These are phyloP conservation scores for Trichoderma atroviride DNA, from an alignment of 2,329 filamentous ascomycete species.

Conservation along the genomic window DNA sequence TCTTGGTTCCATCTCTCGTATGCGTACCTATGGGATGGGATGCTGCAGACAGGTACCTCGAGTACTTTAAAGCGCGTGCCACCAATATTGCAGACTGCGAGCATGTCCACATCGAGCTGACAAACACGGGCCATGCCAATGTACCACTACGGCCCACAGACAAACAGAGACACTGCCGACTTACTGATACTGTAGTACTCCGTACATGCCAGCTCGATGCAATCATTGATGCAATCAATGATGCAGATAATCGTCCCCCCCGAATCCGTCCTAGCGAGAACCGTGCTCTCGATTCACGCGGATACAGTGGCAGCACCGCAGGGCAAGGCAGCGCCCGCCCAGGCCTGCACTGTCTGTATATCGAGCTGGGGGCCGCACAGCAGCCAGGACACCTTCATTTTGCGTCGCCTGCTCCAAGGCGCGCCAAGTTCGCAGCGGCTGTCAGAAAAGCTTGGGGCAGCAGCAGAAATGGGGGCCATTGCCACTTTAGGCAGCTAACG, in stretches of 20 bases:
- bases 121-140: slow-evolving; percentile 9
- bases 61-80: neutral
- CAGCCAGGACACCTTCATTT: neutral
- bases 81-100: slow-evolving; percentile 7
- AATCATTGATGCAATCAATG: neutral
- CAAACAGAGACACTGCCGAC: neutral
- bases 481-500: slow-evolving; percentile 26
- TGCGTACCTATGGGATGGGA: neutral
- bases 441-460: slow-evolving; percentile 23
- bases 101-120: slow-evolving; percentile 13
- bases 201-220: neutral
- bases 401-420: neutral
- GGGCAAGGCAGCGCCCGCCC: neutral
- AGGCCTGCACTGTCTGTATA: neutral
- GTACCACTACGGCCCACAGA: neutral
- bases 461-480: slow-evolving; percentile 19
- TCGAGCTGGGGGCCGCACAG: neutral
- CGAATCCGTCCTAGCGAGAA: neutral
- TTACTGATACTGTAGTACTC: neutral
- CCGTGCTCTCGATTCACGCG: slow-evolving; percentile 12
- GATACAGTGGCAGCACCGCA: neutral
- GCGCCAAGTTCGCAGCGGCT: slow-evolving; percentile 16
- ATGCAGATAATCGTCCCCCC: neutral
- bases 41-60: neutral
- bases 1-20: neutral